Base-by-base conservation (phyloP, 2,329 filamentous ascomycete genomes). In the Nemania sp. region DNA sequence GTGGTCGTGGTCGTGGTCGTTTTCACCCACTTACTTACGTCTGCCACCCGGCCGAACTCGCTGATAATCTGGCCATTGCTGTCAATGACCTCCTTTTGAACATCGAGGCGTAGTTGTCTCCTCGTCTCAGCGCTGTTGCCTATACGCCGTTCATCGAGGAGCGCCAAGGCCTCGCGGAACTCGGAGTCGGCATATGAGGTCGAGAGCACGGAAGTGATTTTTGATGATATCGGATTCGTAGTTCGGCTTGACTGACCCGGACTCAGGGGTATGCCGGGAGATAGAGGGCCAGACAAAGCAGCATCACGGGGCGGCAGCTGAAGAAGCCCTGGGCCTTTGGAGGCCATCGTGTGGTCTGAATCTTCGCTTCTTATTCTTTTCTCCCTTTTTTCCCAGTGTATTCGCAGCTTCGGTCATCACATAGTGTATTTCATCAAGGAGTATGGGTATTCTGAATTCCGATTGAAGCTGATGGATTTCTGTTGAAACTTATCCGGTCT, bases 181-280 rank as follows among this genome's bases (percentile, higher is more conserved):
- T 97, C 94, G 5, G 91, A 83, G 76, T 98, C 95, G 6, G 92
- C 90, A 77, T 97, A 97, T 0, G 94, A 97, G 2, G 92, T 89
- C 3, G 95, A 97, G 50, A 98, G 84, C 42, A 98, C 90, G 63
- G 86, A 88, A 21, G 91, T 90, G 68, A 97, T 85, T 72, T 95
- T 92, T 62, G 89, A 89, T 7, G 91, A 88, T 34, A 98, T 80
- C 7, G 92, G 89, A 74, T 86, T 91, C 13, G 79, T 70, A 18
- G 79, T 71, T 63, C 76, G 83, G 49, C 74, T 73, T 25, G 73
- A 67, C 1, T 73, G 66, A 21, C 66, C 65, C 13, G 73, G 63
- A 60, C 69, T 68, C 57, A 71, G 67, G 54, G 70, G 60, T 47
- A 71, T 70, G 60, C 68, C 72, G 5, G 74, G 74, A 10, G 74